Base-by-base conservation (phyloP, 192 early-diverging fungal species). In the Coemansia sp. region DNA sequence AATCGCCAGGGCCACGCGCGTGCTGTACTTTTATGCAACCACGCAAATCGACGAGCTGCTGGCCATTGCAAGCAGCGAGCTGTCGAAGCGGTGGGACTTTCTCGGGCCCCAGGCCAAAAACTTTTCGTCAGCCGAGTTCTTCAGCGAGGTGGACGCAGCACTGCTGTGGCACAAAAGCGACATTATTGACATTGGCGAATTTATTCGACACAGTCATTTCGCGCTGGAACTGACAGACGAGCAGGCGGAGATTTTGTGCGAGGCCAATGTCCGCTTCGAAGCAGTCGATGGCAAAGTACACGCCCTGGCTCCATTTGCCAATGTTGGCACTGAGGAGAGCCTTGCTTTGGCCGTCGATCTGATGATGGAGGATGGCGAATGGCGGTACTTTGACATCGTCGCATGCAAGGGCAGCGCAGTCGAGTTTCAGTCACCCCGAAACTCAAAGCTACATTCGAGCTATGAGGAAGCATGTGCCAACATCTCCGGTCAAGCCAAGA, bases 51-150 rank as follows among this genome's bases (percentile, higher is more conserved):
- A 83, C 61, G 68, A 70, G 58, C 61, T 83, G 22, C 70, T 83
- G 72, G 10, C 34, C 12, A 18, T 63, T 16, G 60, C 76, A 0
- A 75, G 76, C 46, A 57, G 65, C 24, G 61, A 61, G 1, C 40
- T 78, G 1, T 60, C 78, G 20, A 73, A 83, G 62, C 76, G 81
- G 27, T 83, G 81, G 81, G 81, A 83, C 47, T 83, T 78, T 68
- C 72, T 83, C 12, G 76, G 76, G 0, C 81, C 81, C 1, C n/a
- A 24, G 6, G 44, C 34, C 61, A 40, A 9, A 10, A 40, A 50
- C 27, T 36, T 29, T 46, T 33, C 62, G 0, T n/a, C 40, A 18
- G 40, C 66, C 27, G 16, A 9, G 13, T 60, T 71, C 31, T 71
- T 71, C n/a, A 7, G 27, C 13, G 62, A 71, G 16, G 39, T 71